Evolutionary conservation across 345 rosid genomes (phyloP).

Genomic region (Eucalyptus leucophloia): DNA sequence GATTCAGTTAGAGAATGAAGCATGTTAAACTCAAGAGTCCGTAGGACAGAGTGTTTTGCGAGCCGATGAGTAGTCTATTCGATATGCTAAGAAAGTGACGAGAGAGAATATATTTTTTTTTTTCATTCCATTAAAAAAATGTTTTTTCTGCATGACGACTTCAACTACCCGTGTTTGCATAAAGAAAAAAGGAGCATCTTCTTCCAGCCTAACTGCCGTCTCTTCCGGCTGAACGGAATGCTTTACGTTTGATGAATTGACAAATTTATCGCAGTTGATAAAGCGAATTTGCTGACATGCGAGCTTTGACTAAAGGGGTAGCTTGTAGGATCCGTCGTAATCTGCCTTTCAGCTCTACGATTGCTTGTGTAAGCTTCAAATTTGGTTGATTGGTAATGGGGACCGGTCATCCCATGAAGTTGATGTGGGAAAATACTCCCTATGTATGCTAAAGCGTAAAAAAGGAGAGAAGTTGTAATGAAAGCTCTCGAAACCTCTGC

Average conservation of each 20-base stretch:
- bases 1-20: background rate
- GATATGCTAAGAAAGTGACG: background rate
- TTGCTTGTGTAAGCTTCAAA: background rate
- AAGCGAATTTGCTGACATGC: background rate
- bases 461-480: background rate
- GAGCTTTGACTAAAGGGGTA: background rate
- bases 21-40: background rate
- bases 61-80: background rate
- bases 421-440: background rate
- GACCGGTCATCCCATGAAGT: background rate
- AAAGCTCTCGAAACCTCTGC: background rate
- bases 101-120: background rate
- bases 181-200: background rate
- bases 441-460: background rate
- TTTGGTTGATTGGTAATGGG: background rate
- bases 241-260: background rate
- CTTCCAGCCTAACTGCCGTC: background rate
- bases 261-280: background rate
- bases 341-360: background rate
- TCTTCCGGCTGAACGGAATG: background rate
- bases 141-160: background rate
- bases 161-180: background rate
- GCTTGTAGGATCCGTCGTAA: background rate
- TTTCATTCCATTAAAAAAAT: background rate
- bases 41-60: background rate